A percentile compares a stretch with the other conserved stretches of the same genome.
Evolutionary conservation across 768 basidiomycete genomes (phyloP).

Genomic region (Mycena polygramma): DNA sequence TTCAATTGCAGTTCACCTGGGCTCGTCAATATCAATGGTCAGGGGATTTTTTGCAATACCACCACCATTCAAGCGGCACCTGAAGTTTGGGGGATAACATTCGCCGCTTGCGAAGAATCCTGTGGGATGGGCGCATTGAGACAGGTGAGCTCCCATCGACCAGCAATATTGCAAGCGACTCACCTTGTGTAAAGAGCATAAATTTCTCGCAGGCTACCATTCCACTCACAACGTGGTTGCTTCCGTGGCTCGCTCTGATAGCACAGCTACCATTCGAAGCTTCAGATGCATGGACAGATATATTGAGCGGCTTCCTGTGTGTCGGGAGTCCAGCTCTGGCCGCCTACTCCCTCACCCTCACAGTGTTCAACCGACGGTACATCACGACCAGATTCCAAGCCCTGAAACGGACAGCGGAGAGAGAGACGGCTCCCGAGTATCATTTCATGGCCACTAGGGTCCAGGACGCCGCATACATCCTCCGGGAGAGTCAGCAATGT

Average conservation of each 20-base stretch:
- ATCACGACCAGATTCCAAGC: constrained; percentile 17
- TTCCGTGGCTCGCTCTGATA: constrained; percentile 37
- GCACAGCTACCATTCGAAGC: constrained; percentile 38
- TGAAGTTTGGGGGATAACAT: constrained; percentile 31
- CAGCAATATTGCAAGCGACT: background rate
- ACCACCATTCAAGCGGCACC: background rate
- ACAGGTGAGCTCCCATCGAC: constrained; percentile 14
- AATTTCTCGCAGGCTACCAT: constrained; percentile 15
- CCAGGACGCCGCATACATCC: constrained; percentile 21
- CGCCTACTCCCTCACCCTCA: constrained; percentile 36
- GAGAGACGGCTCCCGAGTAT: constrained; percentile 7
- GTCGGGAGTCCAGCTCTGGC: constrained; percentile 36
- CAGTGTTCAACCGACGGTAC: constrained; percentile 32
- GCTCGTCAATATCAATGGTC: too few relatives aligned
- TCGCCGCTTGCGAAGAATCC: constrained; percentile 10
- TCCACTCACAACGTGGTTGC: constrained; percentile 34
- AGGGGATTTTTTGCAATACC: too few relatives aligned
- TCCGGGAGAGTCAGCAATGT: constrained; percentile 32
- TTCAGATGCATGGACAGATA: constrained; percentile 25
- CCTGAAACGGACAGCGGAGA: constrained; percentile 20
- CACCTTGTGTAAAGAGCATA: constrained; percentile 8
- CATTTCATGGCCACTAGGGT: constrained; percentile 21
- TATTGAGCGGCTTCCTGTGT: constrained; percentile 31
- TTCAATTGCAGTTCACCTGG: too few relatives aligned
- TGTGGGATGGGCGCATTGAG: constrained; percentile 22